phyloP scores from a whole-genome alignment of 805 yeast genomes.

The Kodamaea sagamina region DNA sequence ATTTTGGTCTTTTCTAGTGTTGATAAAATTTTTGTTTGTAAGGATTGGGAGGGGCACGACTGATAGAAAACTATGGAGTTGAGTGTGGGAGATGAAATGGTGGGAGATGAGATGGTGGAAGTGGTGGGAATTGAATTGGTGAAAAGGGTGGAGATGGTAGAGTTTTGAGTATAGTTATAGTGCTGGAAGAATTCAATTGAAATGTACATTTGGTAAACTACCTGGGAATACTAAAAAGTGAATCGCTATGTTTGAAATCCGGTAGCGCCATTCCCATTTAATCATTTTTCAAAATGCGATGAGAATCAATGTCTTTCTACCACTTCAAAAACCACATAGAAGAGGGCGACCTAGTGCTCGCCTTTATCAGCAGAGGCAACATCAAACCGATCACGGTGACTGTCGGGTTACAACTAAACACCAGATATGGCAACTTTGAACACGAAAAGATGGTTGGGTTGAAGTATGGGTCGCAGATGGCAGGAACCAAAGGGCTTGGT shows the following conservation, averaged over 20 bases:
- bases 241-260: too few relatives aligned
- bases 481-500: slow-evolving; percentile 73
- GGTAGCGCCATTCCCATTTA: background rate
- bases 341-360: slow-evolving; percentile 85
- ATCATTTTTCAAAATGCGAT: slow-evolving; percentile 1
- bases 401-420: slow-evolving; percentile 65
- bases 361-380: slow-evolving; percentile 78
- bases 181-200: too few relatives aligned
- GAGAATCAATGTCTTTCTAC: slow-evolving; percentile 36
- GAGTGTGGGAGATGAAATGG: too few relatives aligned
- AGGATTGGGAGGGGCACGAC: slow-evolving; percentile 6
- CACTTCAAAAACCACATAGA: slow-evolving; percentile 66
- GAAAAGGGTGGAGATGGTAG: too few relatives aligned
- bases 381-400: slow-evolving; percentile 72
- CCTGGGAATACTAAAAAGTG: too few relatives aligned
- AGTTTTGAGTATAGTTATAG: too few relatives aligned
- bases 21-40: slow-evolving; percentile 9
- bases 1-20: slow-evolving; percentile 6
- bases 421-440: slow-evolving; percentile 88
- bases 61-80: background rate
- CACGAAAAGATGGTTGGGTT: slow-evolving; percentile 81
- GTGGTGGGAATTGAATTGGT: background rate
- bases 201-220: too few relatives aligned
- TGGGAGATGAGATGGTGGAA: too few relatives aligned
- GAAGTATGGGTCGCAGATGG: slow-evolving; percentile 81